Conservation (phyloP, 176 grass and related monocot species). For the Thinopyrum elongatum region DNA sequence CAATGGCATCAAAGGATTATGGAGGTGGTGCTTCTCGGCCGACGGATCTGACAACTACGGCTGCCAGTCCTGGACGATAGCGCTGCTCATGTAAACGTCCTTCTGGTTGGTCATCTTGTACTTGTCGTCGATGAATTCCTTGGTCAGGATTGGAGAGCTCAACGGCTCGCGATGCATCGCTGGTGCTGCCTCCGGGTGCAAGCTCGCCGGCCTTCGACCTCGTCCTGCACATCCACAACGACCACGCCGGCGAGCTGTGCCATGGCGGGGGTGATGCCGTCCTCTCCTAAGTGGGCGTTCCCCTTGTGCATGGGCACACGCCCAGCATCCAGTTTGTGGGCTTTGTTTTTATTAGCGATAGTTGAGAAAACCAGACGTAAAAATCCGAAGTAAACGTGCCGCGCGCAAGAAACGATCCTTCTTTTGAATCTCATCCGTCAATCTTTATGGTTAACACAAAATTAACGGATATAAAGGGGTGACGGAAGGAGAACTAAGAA, state of each 20-base stretch:
- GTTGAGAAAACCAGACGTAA: too few species aligned
- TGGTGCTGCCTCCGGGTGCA: neutral
- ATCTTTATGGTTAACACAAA: too few species aligned
- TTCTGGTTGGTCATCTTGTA: neutral
- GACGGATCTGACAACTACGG: neutral
- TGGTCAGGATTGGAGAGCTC: neutral
- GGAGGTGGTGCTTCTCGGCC: neutral
- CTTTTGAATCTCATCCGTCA: too few species aligned
- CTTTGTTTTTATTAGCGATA: too few species aligned
- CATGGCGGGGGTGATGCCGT: neutral
- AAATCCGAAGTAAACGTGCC: too few species aligned
- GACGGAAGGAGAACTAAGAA: too few species aligned
- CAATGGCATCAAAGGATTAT: neutral
- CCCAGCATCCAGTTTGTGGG: neutral
- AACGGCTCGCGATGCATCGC: neutral
- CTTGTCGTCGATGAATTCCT: neutral
- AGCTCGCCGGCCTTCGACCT: conserved; percentile 16
- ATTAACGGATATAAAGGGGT: too few species aligned
- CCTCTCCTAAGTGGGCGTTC: conserved; percentile 24
- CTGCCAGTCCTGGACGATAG: neutral
- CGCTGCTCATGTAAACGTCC: neutral
- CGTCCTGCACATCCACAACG: conserved; percentile 13
- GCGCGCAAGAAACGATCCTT: too few species aligned
- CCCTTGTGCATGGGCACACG: neutral
- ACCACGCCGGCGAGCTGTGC: neutral